These are phyloP conservation scores for Volvariella surrecta DNA, from an alignment of 1,284 basidiomycete genomes.

Conservation along the genomic window DNA sequence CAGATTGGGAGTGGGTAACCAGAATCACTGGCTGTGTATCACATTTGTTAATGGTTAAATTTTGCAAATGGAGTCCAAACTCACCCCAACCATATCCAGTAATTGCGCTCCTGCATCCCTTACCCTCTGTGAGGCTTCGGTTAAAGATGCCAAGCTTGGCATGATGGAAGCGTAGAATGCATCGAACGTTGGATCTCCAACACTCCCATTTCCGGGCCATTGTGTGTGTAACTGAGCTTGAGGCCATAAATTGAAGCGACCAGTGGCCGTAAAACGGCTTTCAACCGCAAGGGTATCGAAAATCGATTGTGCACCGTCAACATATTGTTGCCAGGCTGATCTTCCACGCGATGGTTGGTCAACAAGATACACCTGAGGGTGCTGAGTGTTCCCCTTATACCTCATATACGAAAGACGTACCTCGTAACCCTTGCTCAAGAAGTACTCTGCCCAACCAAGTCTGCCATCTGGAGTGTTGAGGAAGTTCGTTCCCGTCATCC, in stretches of 20 bases:
- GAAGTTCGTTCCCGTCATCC: slow-evolving; percentile 40
- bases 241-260: slow-evolving; percentile 33
- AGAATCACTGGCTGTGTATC: slow-evolving; percentile 29
- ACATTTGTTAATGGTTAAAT: slow-evolving; percentile 1
- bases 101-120: slow-evolving; percentile 24
- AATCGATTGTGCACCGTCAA: slow-evolving; percentile 27
- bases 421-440: slow-evolving; percentile 37
- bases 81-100: slow-evolving; percentile 30
- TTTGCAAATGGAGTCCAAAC: slow-evolving; percentile 6
- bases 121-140: slow-evolving; percentile 23
- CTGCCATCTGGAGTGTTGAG: slow-evolving; percentile 42
- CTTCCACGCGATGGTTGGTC: slow-evolving; percentile 41
- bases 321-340: slow-evolving; percentile 33
- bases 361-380: slow-evolving; percentile 35
- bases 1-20: slow-evolving; percentile 40
- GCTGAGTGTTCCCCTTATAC: background rate
- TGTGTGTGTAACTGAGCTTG: slow-evolving; percentile 38
- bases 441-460: slow-evolving; percentile 41
- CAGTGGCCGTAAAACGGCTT: slow-evolving; percentile 34
- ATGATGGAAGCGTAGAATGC: slow-evolving; percentile 33
- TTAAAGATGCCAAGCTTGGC: slow-evolving; percentile 23
- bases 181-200: slow-evolving; percentile 36
- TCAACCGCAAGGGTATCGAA: slow-evolving; percentile 26
- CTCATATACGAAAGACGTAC: slow-evolving; percentile 14
- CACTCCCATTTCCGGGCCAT: slow-evolving; percentile 40